Evolutionary conservation across 371 early-diverging fungal species (phyloP), one percentile per base, ranked within the genome.

Genomic region (Lichtheimia ornata): DNA sequence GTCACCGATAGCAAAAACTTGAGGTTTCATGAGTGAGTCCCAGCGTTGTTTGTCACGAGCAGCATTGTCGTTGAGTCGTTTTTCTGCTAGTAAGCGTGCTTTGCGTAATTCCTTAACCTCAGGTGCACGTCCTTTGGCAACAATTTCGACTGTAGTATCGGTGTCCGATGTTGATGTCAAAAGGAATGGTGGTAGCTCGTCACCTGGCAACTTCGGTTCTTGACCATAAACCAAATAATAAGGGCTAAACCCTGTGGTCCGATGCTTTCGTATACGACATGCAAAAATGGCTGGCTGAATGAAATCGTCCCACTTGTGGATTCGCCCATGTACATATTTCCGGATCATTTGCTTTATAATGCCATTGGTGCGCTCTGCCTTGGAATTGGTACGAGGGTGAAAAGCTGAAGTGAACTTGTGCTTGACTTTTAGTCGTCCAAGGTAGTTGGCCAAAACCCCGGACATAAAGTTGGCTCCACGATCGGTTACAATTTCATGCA

Each of bases 391-490:
- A 0, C 69, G 13, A 0, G 71, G 71, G 35, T 65, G 63, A 50
- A 60, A 71, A 0, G 71, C 71, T 0, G 63, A 65, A 1, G 67
- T 66, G 5, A 66, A 58, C 27, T 64, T 62, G 30, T 71, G 65
- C 3, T 66, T 53, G n/a, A 45, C 49, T 18, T 53, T 53, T 3
- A 53, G 54, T 27, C 54, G 54, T 4, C 54, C 54, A 5, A 53
- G 35, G 17, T 53, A 53, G 35, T 35, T 18, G 14, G 28, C 18
- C 11, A 53, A 27, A 5, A 35, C 54, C 17, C 35, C 17, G 5
- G 24, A 68, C 58, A 50, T 62, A 15, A 70, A 70, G 27, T 68
- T 68, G 9, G 62, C 41, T 17, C 74, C 68, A 2, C 66, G 43
- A 49, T 73, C 74, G 7, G 70, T 67, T 0, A 58, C 5, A 11